Evolutionary conservation across 352 stramenopile genomes (phyloP).

Genomic region (Globisporangium mamillatum): DNA sequence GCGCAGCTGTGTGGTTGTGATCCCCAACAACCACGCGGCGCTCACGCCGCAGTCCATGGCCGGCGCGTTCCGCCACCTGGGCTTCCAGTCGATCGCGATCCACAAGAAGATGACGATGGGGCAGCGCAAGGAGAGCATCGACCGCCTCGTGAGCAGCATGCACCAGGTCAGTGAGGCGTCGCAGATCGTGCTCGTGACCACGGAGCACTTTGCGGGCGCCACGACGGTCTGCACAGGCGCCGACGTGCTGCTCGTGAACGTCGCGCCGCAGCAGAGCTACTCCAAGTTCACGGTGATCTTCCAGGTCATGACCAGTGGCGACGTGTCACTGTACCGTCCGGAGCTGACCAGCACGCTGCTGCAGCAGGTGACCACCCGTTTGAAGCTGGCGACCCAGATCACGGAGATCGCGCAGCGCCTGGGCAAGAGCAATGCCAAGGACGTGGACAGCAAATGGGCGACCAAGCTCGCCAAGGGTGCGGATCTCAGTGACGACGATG

Average conservation of each 20-base stretch:
- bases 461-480: conserved; percentile 52
- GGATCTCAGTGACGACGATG: conserved; percentile 45
- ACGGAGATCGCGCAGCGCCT: conserved; percentile 46
- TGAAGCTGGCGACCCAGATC: conserved; percentile 62
- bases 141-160: conserved; percentile 28
- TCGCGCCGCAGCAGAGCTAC: conserved; percentile 7
- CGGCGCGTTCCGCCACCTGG: conserved; percentile 48
- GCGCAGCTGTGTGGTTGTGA: conserved; percentile 45
- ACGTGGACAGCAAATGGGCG: conserved; percentile 59
- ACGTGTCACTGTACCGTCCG: conserved; percentile 24
- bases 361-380: conserved; percentile 43
- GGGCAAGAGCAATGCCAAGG: conserved; percentile 20
- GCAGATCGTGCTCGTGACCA: conserved; percentile 54
- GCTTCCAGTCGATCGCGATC: conserved; percentile 55
- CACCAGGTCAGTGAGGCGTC: conserved; percentile 9
- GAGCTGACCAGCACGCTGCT: conserved; percentile 29
- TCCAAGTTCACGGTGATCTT: conserved; percentile 40
- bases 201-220: conserved; percentile 45
- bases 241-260: conserved; percentile 39
- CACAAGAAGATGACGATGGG: conserved; percentile 66
- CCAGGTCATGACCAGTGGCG: conserved; percentile 13
- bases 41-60: conserved; percentile 36
- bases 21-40: conserved; percentile 37
- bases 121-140: conserved; percentile 51
- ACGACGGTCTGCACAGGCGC: conserved; percentile 25